Base-by-base conservation (phyloP, 768 basidiomycete species). In the Amanita muscaria region DNA sequence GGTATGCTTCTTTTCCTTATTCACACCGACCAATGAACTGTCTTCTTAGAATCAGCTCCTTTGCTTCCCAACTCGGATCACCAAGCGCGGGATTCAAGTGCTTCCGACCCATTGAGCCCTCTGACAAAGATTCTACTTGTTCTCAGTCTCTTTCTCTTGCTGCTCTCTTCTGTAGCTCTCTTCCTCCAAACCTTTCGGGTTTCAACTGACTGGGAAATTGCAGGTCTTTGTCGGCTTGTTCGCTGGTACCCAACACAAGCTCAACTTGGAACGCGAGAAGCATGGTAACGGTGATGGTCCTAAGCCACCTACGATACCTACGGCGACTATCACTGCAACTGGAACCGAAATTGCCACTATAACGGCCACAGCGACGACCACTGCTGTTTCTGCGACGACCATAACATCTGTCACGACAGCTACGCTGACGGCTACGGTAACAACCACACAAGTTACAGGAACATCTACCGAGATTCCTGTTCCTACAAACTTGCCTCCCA, bases 211-310 rank as follows among this genome's bases (percentile, higher is more conserved):
- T 19, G 36, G 23, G 18, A 4, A 24, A n/a, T 16, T 19, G n/a
- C 30, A 76, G 74, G 72, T 88, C n/a, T 93, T 94, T 62, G 82
- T 93, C 49, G 94, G 94, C 8, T 69, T 99, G 4, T 97, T 92
- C 61, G 84, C 90, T 24, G 96, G 96, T 8, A 82, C 83, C 1
- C 79, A 89, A 59, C 83, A 87, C 56, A 81, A 79, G 49, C 71
- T 91, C 42, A 76, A 76, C 49, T 55, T 70, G n/a, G 68, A 69
- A 44, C 68, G 66, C 35, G 63, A 70, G 10, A 67, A 63, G 22
- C 63, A 58, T 46, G 54, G 57, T 11, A 53, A 52, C 22, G 59
- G 62, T 19, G 57, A 49, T 25, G 40, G 49, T 31, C 29, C 45
- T 36, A 37, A 38, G 11, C 44, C 36, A 3, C 36, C 44, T 24